Evolutionary conservation across 2,329 filamentous ascomycete species (phyloP), one percentile per base, ranked within the genome.

Genomic region (Gaeumannomyces tritici): DNA sequence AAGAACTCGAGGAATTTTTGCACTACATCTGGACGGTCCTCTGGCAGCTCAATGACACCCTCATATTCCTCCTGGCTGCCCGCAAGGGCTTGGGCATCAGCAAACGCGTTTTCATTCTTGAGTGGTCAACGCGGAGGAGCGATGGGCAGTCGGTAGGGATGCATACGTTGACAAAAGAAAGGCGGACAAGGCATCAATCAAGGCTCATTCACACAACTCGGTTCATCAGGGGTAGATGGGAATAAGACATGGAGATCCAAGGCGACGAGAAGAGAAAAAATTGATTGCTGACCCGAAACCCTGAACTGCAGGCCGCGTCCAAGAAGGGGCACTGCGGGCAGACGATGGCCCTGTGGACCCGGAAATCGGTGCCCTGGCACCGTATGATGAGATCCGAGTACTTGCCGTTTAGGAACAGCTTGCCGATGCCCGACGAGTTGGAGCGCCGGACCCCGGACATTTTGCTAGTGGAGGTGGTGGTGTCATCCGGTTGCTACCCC

Each of bases 261-360:
- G 5, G 13, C 5, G 4, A 24, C 12, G 29, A 33, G 8, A 9
- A 42, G 9, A 2, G 26, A 59, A 59, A 51, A 27, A 26, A n/a
- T 5, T 21, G 27, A 35, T 27, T 33, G 42, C 62, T 51, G 58
- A 74, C 75, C 62, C 68, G 68, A 54, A 75, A 73, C 0, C 61
- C 63, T 1, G 60, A 65, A 28, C 64, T 62, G 57, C 73, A 65
- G 5, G 72, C 70, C 13, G 60, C 64, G 12, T 69, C 69, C 60
- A 76, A 76, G 26, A 71, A 72, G 35, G 66, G 31, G 0, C 73
- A 77, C 59, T 74, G 71, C 0, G 70, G 57, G 62, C 74, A 76
- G 6, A 77, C 65, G 21, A 77, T 67, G 29, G 69, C 67, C 0
- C 72, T 69, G 47, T 77, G 75, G 0, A 70, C 69, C 11, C 69